Evolutionary conservation across 306 rosid species (phyloP).

Genomic region (Lathyrus tuberosus): DNA sequence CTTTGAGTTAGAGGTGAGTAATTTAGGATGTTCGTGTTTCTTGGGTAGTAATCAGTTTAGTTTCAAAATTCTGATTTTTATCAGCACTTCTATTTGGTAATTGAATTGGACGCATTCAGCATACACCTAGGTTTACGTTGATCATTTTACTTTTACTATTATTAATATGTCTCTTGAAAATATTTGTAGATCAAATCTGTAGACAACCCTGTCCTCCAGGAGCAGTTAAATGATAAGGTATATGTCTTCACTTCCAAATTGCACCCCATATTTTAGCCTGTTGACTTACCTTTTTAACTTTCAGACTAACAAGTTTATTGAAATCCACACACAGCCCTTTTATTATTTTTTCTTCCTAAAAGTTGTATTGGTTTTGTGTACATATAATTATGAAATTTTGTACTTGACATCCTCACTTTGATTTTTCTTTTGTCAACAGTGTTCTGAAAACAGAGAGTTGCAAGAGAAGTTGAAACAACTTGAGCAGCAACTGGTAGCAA

Average conservation of each 20-base stretch:
- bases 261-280: slow-evolving; percentile 2
- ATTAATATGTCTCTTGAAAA: slow-evolving; percentile 23
- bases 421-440: slow-evolving; percentile 57
- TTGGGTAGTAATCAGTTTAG: slow-evolving; percentile 32
- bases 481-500: slow-evolving; percentile 63
- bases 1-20: slow-evolving; percentile 92
- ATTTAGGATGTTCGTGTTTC: slow-evolving; percentile 34
- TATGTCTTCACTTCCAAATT: background rate
- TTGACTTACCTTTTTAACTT: background rate
- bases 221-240: slow-evolving; percentile 90
- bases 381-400: slow-evolving; percentile 11
- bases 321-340: slow-evolving; percentile 15
- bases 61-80: slow-evolving; percentile 22
- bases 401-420: slow-evolving; percentile 18
- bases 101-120: slow-evolving; percentile 23
- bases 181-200: slow-evolving; percentile 82
- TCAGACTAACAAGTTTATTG: slow-evolving; percentile 15
- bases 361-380: slow-evolving; percentile 21
- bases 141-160: slow-evolving; percentile 1
- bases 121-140: slow-evolving; percentile 11
- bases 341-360: slow-evolving; percentile 1
- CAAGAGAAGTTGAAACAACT: slow-evolving; percentile 70
- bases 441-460: slow-evolving; percentile 74
- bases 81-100: background rate
- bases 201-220: slow-evolving; percentile 94